These are phyloP conservation scores for Filobasidium floriforme DNA, from an alignment of 768 basidiomycete species.

Conservation along the genomic window DNA sequence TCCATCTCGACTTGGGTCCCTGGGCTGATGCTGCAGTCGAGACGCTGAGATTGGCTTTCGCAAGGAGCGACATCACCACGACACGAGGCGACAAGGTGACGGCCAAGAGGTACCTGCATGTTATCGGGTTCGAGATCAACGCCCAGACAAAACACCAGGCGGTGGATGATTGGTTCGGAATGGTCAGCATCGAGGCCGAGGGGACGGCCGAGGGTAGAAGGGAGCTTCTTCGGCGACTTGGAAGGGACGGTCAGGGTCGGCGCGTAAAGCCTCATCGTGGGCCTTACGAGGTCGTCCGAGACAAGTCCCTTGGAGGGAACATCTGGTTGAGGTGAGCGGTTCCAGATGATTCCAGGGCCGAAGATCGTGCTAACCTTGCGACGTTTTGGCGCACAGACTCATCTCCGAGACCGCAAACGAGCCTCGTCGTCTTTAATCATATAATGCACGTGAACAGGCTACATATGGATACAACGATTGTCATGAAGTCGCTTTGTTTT, in stretches of 20 bases:
- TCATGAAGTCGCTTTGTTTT: too few relatives aligned
- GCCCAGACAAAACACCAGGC: constrained; percentile 12
- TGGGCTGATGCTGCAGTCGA: constrained; percentile 30
- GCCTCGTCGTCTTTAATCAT: too few relatives aligned
- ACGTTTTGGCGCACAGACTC: neutral
- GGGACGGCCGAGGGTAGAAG: constrained; percentile 43
- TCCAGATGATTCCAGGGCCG: neutral
- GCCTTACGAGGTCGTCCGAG: constrained; percentile 45
- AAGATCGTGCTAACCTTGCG: neutral
- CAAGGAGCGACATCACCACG: constrained; percentile 40
- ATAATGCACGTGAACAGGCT: too few relatives aligned
- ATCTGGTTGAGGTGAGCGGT: constrained; percentile 40
- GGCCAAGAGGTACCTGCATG: constrained; percentile 45
- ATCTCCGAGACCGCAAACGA: neutral
- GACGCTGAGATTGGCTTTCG: constrained; percentile 39
- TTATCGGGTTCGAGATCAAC: constrained; percentile 39
- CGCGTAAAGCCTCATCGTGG: constrained; percentile 25
- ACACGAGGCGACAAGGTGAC: constrained; percentile 38
- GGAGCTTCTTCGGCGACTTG: constrained; percentile 36
- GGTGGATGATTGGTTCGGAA: constrained; percentile 36
- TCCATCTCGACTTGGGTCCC: constrained; percentile 40
- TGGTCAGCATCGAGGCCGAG: constrained; percentile 44
- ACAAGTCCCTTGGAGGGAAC: constrained; percentile 40
- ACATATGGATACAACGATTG: too few relatives aligned
- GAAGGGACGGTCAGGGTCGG: constrained; percentile 17